Conservation (phyloP, 257 asterid genomes). For the Voacanga thouarsii region DNA sequence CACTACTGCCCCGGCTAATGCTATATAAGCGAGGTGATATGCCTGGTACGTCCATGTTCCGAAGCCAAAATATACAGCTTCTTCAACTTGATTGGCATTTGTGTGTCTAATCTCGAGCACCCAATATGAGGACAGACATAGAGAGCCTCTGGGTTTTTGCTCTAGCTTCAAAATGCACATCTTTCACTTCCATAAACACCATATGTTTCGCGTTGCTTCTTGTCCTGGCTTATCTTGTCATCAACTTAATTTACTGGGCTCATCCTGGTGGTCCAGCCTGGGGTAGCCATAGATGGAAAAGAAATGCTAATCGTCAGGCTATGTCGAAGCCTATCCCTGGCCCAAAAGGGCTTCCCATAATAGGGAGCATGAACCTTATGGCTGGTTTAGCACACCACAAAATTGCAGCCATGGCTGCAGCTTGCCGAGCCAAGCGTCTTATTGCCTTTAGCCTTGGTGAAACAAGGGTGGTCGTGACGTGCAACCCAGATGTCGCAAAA, state of each 20-base stretch:
- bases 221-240: conserved; percentile 29
- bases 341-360: conserved; percentile 61
- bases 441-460: conserved; percentile 81
- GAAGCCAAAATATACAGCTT: background rate
- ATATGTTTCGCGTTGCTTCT: conserved; percentile 25
- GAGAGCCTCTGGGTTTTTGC: conserved; percentile 65
- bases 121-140: conserved; percentile 28
- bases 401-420: conserved; percentile 50
- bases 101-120: background rate
- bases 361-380: conserved; percentile 81
- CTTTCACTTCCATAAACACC: conserved; percentile 30
- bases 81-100: background rate
- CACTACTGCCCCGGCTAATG: conserved; percentile 9
- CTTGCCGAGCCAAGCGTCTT: conserved; percentile 47
- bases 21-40: conserved; percentile 33
- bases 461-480: conserved; percentile 59
- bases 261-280: conserved; percentile 86
- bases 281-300: conserved; percentile 47
- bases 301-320: conserved; percentile 8
- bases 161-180: conserved; percentile 50
- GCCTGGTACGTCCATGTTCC: background rate
- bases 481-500: conserved; percentile 57
- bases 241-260: conserved; percentile 61
- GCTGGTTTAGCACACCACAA: conserved; percentile 72
- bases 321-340: conserved; percentile 54